Percentiles rank a stretch among this genome's conserved stretches.
Conservation (phyloP, 331 rosid species). For the Malus hybrid region DNA sequence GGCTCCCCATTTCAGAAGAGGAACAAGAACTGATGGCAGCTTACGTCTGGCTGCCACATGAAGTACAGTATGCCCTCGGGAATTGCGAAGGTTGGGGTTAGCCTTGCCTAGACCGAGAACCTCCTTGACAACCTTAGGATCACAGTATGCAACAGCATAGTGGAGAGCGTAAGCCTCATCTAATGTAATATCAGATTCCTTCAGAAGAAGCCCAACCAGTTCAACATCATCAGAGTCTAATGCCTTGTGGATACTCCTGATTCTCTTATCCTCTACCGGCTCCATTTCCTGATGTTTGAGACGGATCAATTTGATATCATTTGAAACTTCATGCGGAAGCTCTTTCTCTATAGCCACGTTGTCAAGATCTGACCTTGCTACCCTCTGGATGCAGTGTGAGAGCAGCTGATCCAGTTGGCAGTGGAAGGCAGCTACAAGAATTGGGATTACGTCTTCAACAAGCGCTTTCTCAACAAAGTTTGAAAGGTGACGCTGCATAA, state of each 20-base stretch:
- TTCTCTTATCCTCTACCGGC: slow-evolving; percentile 33
- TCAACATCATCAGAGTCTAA: slow-evolving; percentile 89
- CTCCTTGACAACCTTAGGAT: slow-evolving; percentile 68
- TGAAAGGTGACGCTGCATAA: slow-evolving; percentile 67
- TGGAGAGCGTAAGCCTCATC: slow-evolving; percentile 74
- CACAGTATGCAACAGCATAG: slow-evolving; percentile 77
- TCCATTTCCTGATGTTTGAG: slow-evolving; percentile 26
- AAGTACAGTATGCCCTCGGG: slow-evolving; percentile 56
- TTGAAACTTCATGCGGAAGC: slow-evolving; percentile 49
- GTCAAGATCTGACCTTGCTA: slow-evolving; percentile 66
- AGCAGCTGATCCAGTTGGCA: slow-evolving; percentile 55
- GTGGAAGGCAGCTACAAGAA: slow-evolving; percentile 57
- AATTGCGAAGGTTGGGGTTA: slow-evolving; percentile 41
- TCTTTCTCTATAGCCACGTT: slow-evolving; percentile 55
- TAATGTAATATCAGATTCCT: slow-evolving; percentile 60
- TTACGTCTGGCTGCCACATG: slow-evolving; percentile 86
- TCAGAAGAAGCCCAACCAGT: slow-evolving; percentile 60
- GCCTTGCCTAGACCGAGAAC: slow-evolving; percentile 54
- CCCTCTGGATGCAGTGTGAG: slow-evolving; percentile 50
- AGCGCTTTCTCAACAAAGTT: slow-evolving; percentile 79
- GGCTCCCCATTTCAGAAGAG: slow-evolving; percentile 61
- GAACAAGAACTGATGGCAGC: slow-evolving; percentile 62
- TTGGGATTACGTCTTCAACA: slow-evolving; percentile 81
- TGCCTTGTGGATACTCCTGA: slow-evolving; percentile 56
- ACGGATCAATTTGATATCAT: slow-evolving; percentile 38